A percentile compares a stretch with the other conserved stretches of the same genome.
Evolutionary conservation across 2,329 filamentous ascomycete species (phyloP).

Genomic region (Cercospora zeina): DNA sequence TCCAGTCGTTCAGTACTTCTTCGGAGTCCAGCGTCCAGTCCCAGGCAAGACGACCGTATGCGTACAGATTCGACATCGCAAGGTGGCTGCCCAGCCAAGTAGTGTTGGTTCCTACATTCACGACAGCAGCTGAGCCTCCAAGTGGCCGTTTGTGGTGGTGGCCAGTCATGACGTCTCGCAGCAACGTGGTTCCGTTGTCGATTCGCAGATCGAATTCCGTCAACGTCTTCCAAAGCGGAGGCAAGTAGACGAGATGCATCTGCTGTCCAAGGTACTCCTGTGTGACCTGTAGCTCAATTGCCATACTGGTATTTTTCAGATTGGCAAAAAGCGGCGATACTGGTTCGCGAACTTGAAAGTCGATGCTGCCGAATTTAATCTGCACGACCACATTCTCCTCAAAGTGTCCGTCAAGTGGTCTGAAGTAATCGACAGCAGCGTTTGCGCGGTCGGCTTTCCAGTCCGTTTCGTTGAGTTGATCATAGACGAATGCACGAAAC

Average conservation of each 20-base stretch:
- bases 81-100: slow-evolving; percentile 71
- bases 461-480: slow-evolving; percentile 58
- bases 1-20: slow-evolving; percentile 64
- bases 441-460: slow-evolving; percentile 70
- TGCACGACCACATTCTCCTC: slow-evolving; percentile 71
- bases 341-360: slow-evolving; percentile 71
- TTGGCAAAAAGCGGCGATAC: slow-evolving; percentile 64
- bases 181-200: slow-evolving; percentile 56
- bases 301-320: slow-evolving; percentile 50
- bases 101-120: slow-evolving; percentile 64
- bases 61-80: slow-evolving; percentile 70
- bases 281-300: slow-evolving; percentile 66
- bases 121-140: slow-evolving; percentile 65
- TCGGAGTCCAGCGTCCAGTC: slow-evolving; percentile 54
- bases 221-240: slow-evolving; percentile 67
- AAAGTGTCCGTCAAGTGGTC: slow-evolving; percentile 63
- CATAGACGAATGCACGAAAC: slow-evolving; percentile 73
- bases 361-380: slow-evolving; percentile 73
- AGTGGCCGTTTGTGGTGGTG: slow-evolving; percentile 58
- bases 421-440: slow-evolving; percentile 67
- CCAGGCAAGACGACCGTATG: slow-evolving; percentile 68
- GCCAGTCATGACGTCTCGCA: slow-evolving; percentile 63
- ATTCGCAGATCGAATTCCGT: slow-evolving; percentile 67
- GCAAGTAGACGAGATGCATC: slow-evolving; percentile 65
- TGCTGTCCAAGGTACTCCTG: slow-evolving; percentile 74